Conservation (phyloP, 441 rosid genomes). For the Gossypium gossypioides region DNA sequence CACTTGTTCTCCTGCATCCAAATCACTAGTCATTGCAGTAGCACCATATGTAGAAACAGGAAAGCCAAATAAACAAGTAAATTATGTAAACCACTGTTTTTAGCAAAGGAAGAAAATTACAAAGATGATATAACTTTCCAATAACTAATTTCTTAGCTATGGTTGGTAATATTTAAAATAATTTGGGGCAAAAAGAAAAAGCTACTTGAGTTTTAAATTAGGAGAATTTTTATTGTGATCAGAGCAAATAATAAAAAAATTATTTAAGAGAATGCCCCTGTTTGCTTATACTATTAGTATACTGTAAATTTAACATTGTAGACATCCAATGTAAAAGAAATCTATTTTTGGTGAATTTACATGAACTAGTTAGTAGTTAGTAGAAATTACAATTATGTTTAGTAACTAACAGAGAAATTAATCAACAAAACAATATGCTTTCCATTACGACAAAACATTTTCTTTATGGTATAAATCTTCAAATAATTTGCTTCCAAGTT, state of each 20-base stretch:
- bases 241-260: not conserved
- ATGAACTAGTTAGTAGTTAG: not conserved
- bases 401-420: not conserved
- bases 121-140: not conserved
- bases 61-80: not conserved
- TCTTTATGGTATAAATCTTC: not conserved
- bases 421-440: not conserved
- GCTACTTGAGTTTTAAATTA: not conserved
- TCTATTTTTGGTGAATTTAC: not conserved
- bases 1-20: slow-evolving; percentile 48
- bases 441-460: not conserved
- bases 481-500: not conserved
- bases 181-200: not conserved
- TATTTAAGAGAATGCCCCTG: not conserved
- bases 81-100: not conserved
- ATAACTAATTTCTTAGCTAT: not conserved
- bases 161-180: not conserved
- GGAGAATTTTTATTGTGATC: not conserved
- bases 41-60: not conserved
- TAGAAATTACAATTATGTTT: not conserved
- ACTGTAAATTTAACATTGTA: not conserved
- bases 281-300: not conserved
- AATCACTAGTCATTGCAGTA: not conserved
- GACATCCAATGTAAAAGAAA: not conserved
- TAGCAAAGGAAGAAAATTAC: not conserved